Evolutionary conservation across 1,139 yeast genomes (phyloP).

Genomic region (Candida gigantensis): DNA sequence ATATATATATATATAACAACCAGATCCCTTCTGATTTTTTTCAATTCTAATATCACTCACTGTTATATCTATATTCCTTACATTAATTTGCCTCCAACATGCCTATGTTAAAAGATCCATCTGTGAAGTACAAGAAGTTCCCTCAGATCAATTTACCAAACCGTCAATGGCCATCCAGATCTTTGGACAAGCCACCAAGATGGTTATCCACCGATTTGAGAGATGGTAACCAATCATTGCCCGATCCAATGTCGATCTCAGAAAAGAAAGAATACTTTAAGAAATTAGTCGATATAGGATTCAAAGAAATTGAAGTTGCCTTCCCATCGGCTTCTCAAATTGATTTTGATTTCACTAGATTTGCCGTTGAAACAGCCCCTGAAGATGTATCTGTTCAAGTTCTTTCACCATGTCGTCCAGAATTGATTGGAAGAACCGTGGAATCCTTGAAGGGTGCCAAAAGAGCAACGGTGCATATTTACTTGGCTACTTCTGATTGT

Average conservation of each 20-base stretch:
- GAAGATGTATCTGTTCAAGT: conserved; percentile 50
- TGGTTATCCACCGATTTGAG: conserved; percentile 53
- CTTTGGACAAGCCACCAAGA: conserved; percentile 45
- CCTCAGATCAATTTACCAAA: conserved; percentile 39
- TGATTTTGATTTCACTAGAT: conserved; percentile 51
- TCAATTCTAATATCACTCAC: no score
- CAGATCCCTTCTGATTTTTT: no score
- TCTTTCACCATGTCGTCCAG: conserved; percentile 49
- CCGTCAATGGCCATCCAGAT: conserved; percentile 46
- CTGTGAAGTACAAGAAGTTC: conserved; percentile 40
- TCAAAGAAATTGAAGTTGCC: conserved; percentile 51
- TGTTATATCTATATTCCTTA: not conserved
- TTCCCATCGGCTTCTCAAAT: conserved; percentile 53
- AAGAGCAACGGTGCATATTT: conserved; percentile 48
- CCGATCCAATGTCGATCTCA: conserved; percentile 50
- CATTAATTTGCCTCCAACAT: not conserved
- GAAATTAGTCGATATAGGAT: conserved; percentile 46
- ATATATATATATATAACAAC: no score
- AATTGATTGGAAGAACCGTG: conserved; percentile 45
- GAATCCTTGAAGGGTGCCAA: conserved; percentile 51
- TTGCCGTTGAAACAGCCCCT: conserved; percentile 49
- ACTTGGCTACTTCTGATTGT: conserved; percentile 49
- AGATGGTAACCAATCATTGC: conserved; percentile 52
- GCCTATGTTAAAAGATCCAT: conserved; percentile 44
- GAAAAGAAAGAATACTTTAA: conserved; percentile 49